Conservation (phyloP, 441 rosid genomes). For the Adansonia grandidieri region DNA sequence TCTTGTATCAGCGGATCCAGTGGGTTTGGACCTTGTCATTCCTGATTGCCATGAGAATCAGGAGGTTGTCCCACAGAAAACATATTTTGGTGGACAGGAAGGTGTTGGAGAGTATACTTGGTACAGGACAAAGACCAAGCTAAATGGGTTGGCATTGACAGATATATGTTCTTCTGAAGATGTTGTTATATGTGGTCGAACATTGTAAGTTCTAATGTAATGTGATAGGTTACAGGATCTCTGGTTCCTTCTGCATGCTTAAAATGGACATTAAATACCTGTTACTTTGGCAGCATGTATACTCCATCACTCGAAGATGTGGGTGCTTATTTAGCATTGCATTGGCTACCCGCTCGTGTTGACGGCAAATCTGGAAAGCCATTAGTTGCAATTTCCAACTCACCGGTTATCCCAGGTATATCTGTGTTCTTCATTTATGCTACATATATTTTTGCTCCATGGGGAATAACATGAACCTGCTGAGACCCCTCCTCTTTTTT, state of each 20-base stretch:
- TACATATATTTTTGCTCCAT: conserved; percentile 1
- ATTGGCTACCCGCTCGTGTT: conserved; percentile 85
- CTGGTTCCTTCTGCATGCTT: conserved; percentile 23
- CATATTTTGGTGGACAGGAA: conserved; percentile 90
- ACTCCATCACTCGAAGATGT: conserved; percentile 91
- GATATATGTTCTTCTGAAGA: conserved; percentile 59
- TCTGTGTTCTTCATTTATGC: conserved; percentile 15
- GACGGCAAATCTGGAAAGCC: conserved; percentile 93
- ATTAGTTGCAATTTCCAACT: conserved; percentile 67
- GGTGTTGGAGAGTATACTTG: conserved; percentile 85
- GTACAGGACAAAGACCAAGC: conserved; percentile 74
- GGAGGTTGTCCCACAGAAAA: conserved; percentile 77
- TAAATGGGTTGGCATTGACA: conserved; percentile 63
- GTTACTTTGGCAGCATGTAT: conserved; percentile 58
- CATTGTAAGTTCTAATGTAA: conserved; percentile 60
- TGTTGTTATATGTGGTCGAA: conserved; percentile 57
- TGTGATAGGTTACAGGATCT: conserved; percentile 26
- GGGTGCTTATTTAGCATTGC: conserved; percentile 73
- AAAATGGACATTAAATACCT: conserved; percentile 17
- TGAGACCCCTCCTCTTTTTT: neutral
- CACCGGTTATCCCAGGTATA: conserved; percentile 84
- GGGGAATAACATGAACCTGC: neutral
- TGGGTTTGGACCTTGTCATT: conserved; percentile 80
- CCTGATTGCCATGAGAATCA: conserved; percentile 75
- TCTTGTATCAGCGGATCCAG: conserved; percentile 77